Base-by-base conservation (phyloP, 257 asterid species). In the Solanum appendiculatum region DNA sequence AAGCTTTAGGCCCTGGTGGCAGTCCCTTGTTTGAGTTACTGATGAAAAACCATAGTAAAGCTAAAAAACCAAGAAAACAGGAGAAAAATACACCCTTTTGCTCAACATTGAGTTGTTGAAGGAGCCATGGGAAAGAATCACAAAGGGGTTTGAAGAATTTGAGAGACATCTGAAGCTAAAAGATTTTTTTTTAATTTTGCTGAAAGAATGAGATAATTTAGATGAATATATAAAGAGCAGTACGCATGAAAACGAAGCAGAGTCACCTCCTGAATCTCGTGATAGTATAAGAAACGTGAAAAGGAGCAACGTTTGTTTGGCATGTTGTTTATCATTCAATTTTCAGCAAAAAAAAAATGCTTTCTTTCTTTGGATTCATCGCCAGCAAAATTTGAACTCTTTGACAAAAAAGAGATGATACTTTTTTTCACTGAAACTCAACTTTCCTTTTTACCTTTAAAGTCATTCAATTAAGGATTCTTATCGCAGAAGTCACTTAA, bases 1-100 rank as follows among this genome's bases (percentile, higher is more conserved):
- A 72, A 25, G 95, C 91, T 77, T 9, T 87, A 3, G 98, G 97
- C 1, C 98, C 98, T 0, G 97, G 97, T 0, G 95, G 98, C 56
- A 90, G 69, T 5, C 31, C 72, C 34, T 86, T 83, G 39, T 37
- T 70, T 39, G 89, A 86, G 39, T 86, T 44, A 27, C 23, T 84
- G 85, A 68, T 25, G 3, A 88, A 74, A 5, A 8, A 82, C 93
- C 92, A 92, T 5, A 89, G 21, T 23, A 91, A 3, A 51, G 93
- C 89, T 2, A 93, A 77, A 70, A 89, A 37, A 1, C 75, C 72
- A 21, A 92, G 90, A 8, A 73, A 86, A 56, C 56, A 73, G 58
- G 90, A 81, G 23, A 91, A 81, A 33, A 89, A 36, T 9, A 88
- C 12, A 10, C 39, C 72, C 51, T 27, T 39, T 6, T 70, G 44